Evolutionary conservation across 768 basidiomycete genomes (phyloP).

Genomic region (Rhodotorula babjevae): DNA sequence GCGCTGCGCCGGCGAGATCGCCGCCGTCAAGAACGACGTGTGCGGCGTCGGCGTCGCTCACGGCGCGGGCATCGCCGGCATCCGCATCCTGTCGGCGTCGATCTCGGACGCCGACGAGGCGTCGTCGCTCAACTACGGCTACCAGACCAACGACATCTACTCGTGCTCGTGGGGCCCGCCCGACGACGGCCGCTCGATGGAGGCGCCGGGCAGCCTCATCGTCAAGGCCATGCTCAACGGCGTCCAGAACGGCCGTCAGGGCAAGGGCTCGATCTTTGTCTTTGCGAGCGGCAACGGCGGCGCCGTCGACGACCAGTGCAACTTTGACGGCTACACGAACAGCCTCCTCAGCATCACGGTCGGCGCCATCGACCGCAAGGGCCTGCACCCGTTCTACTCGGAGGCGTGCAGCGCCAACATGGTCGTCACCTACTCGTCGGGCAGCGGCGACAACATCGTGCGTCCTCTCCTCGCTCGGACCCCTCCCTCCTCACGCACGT

Average conservation of each 20-base stretch:
- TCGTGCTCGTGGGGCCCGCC: constrained; percentile 98
- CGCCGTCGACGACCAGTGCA: constrained; percentile 86
- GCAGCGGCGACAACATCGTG: constrained; percentile 87
- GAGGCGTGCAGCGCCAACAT: constrained; percentile 97
- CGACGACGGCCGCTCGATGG: constrained; percentile 91
- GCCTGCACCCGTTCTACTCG: constrained; percentile 91
- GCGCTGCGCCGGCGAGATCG: constrained; percentile 93
- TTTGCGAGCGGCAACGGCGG: constrained; percentile 98
- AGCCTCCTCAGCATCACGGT: constrained; percentile 95
- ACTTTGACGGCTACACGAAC: constrained; percentile 99
- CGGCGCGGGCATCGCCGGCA: constrained; percentile 80
- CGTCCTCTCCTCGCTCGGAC: constrained; percentile 46
- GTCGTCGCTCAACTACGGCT: constrained; percentile 87
- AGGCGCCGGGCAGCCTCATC: constrained; percentile 84
- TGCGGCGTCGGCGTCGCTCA: constrained; percentile 95
- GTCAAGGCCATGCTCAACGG: constrained; percentile 91
- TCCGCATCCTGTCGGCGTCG: constrained; percentile 89
- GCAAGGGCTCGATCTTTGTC: constrained; percentile 89
- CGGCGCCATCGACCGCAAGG: constrained; percentile 87
- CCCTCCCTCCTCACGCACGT: background rate
- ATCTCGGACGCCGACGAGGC: constrained; percentile 96
- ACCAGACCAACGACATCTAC: constrained; percentile 83
- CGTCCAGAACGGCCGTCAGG: constrained; percentile 77
- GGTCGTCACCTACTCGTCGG: constrained; percentile 92
- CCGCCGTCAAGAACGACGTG: constrained; percentile 82